phyloP scores from a whole-genome alignment of 257 asterid species.

The Henckelia pumila region DNA sequence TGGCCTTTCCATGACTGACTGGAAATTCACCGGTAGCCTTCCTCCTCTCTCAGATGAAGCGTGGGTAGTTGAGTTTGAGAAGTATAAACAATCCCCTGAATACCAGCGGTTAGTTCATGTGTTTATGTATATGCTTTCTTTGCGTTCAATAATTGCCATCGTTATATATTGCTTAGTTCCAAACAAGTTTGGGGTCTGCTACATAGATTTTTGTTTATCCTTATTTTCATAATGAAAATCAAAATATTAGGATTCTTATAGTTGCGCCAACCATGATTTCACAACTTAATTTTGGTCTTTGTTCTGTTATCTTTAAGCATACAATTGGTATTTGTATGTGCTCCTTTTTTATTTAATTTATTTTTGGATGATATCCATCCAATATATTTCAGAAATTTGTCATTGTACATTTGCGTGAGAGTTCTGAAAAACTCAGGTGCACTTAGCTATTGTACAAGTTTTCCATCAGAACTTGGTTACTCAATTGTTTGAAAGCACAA shows the following conservation, averaged over 20 bases:
- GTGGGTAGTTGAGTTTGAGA: slow-evolving; percentile 83
- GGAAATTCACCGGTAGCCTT: slow-evolving; percentile 90
- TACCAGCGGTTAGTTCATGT: slow-evolving; percentile 61
- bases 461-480: background rate
- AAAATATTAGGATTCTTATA: background rate
- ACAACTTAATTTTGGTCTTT: background rate
- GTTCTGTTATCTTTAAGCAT: no score
- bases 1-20: slow-evolving; percentile 97
- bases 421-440: background rate
- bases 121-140: slow-evolving; percentile 13
- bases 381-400: background rate
- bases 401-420: background rate
- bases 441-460: background rate
- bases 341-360: no score
- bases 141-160: background rate
- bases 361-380: background rate
- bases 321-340: background rate
- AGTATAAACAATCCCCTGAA: slow-evolving; percentile 91
- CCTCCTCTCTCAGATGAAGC: slow-evolving; percentile 89
- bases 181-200: background rate
- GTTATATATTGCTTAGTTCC: background rate
- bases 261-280: background rate
- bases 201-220: background rate
- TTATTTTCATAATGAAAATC: background rate
- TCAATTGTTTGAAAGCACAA: background rate